phyloP scores from a whole-genome alignment of 352 stramenopile genomes.

The Elongisporangium undulatum region DNA sequence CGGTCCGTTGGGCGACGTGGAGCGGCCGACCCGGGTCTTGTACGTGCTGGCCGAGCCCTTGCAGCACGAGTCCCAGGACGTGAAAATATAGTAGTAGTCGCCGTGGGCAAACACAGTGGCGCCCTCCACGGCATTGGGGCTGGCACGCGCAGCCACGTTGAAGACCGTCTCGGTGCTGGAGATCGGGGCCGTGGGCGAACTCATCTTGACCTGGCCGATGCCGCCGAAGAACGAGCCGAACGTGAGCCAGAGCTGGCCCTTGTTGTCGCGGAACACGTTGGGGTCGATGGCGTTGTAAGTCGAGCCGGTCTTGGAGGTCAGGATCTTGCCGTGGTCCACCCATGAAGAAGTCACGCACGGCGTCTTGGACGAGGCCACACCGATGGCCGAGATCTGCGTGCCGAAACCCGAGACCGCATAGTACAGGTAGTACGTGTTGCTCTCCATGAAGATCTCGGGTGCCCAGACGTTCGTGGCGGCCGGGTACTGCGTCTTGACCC shows the following conservation, averaged over 20 bases:
- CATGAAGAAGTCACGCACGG: slow-evolving; percentile 30
- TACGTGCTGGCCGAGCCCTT: slow-evolving; percentile 35
- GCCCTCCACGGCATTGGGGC: slow-evolving; percentile 31
- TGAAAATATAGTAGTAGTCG: slow-evolving; percentile 43
- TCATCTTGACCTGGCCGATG: slow-evolving; percentile 21
- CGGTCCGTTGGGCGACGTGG: slow-evolving; percentile 21
- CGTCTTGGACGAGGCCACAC: slow-evolving; percentile 27
- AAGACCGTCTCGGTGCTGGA: slow-evolving; percentile 12
- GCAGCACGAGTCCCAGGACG: slow-evolving; percentile 36
- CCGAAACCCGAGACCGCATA: slow-evolving; percentile 46
- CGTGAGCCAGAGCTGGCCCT: slow-evolving; percentile 26
- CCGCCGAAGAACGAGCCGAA: slow-evolving; percentile 34
- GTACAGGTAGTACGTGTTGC: slow-evolving; percentile 50
- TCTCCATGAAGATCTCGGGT: slow-evolving; percentile 30
- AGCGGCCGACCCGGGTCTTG: slow-evolving; percentile 39
- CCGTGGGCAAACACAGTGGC: slow-evolving; percentile 32
- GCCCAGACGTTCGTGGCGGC: slow-evolving; percentile 9
- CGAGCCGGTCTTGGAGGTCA: slow-evolving; percentile 18
- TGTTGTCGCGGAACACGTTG: slow-evolving; percentile 23
- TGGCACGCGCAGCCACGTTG: slow-evolving; percentile 27
- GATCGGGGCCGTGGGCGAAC: slow-evolving; percentile 17
- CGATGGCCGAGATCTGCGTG: slow-evolving; percentile 32
- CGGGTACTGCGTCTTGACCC: too few relatives aligned
- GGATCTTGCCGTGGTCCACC: slow-evolving; percentile 21
- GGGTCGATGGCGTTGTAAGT: slow-evolving; percentile 42